Conservation (phyloP, 306 rosid genomes). For the Cucumis hystrix region DNA sequence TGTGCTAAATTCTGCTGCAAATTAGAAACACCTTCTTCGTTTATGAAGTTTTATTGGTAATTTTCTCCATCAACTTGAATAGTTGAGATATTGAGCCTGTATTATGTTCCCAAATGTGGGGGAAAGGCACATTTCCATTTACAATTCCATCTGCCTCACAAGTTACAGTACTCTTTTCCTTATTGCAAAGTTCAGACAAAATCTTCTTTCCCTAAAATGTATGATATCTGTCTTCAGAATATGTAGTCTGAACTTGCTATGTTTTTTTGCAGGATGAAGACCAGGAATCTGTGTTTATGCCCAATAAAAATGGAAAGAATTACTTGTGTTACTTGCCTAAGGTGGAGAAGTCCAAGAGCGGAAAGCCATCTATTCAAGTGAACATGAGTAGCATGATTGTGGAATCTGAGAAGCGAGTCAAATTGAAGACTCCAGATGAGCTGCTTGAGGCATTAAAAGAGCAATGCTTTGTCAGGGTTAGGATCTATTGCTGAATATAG, state of each 20-base stretch:
- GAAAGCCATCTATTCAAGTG: constrained; percentile 41
- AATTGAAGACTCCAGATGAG: constrained; percentile 91
- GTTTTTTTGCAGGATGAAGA: constrained; percentile 53
- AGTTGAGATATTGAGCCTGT: not conserved
- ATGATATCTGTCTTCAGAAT: not conserved
- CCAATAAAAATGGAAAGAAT: constrained; percentile 53
- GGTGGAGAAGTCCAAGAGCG: constrained; percentile 64
- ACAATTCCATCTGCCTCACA: not conserved
- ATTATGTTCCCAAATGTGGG: not conserved
- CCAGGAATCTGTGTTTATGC: constrained; percentile 70
- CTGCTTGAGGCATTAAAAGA: constrained; percentile 74
- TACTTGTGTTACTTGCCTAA: constrained; percentile 80
- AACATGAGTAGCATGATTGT: constrained; percentile 77
- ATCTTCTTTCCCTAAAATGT: not conserved
- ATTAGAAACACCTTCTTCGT: not conserved
- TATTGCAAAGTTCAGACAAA: not conserved
- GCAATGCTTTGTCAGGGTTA: constrained; percentile 60
- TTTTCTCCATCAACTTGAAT: not conserved
- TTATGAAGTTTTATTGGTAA: not conserved
- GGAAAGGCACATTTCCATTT: not conserved
- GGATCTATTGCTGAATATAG: constrained; percentile 13
- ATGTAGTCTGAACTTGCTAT: not conserved
- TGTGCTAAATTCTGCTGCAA: not conserved
- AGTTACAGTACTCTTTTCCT: not conserved
- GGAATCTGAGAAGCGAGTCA: constrained; percentile 63